These are phyloP conservation scores for Pilatotrama ljubarskyi DNA, from an alignment of 768 basidiomycete species.

Conservation along the genomic window DNA sequence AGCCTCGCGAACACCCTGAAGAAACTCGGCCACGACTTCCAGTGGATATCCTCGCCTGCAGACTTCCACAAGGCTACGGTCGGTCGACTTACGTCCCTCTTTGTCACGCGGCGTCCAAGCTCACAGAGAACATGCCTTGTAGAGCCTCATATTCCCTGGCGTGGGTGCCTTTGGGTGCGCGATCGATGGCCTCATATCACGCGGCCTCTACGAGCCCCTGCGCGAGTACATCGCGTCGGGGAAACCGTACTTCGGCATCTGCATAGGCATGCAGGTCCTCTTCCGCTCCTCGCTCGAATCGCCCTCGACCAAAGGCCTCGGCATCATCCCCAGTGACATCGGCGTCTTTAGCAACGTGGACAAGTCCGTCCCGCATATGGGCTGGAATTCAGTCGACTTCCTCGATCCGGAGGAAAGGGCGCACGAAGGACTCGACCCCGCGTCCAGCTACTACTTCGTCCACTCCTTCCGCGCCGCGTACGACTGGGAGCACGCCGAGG, in stretches of 20 bases:
- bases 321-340: constrained; percentile 81
- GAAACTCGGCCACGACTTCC: constrained; percentile 81
- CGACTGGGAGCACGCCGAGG: constrained; percentile 53
- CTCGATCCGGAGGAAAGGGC: constrained; percentile 45
- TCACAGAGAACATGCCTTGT: constrained; percentile 17
- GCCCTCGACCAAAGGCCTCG: constrained; percentile 66
- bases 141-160: constrained; percentile 97
- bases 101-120: constrained; percentile 8
- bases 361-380: constrained; percentile 97
- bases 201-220: constrained; percentile 80
- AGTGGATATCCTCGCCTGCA: constrained; percentile 79
- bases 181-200: constrained; percentile 67
- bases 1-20: constrained; percentile 90
- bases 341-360: constrained; percentile 64
- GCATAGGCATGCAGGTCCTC: constrained; percentile 97
- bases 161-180: constrained; percentile 94
- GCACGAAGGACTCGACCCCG: constrained; percentile 48
- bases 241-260: constrained; percentile 95
- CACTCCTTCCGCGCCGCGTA: constrained; percentile 92
- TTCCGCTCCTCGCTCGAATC: constrained; percentile 87
- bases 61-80: constrained; percentile 92
- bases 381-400: constrained; percentile 84
- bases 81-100: constrained; percentile 13
- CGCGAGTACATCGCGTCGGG: constrained; percentile 82
- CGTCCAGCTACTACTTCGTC: constrained; percentile 92